Evolutionary conservation across 2,329 filamentous ascomycete genomes (phyloP), one percentile per base, ranked within the genome.

Genomic region (Penicillium glabrum): DNA sequence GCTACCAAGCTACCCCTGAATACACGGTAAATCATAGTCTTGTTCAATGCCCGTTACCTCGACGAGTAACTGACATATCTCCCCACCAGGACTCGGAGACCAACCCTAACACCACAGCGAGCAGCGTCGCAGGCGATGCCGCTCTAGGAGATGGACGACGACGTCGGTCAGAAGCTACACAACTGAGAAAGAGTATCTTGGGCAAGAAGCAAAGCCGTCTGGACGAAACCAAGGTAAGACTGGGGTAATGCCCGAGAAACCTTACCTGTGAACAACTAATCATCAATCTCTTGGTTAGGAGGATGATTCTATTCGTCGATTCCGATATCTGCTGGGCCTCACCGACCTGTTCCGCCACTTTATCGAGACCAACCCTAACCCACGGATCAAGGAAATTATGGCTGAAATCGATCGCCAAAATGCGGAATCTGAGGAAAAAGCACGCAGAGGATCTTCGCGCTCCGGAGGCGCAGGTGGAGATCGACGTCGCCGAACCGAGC

Each of bases 321-420:
- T 99, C 74, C 88, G 92, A 62, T 99, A 99, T 73, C 84, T 99
- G 1, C 84, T 99, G 14, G 96, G 96, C 26, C 82, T 99, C 51
- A 99, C 95, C 16, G 95, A 99, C 70, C 82, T 99, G 21, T 99
- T 99, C 80, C 91, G 96, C 63, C 95, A 99, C 77, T 99, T 99
- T 75, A 99, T 99, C 77, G 93, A 98, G 72, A 91, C 92, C 9
- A 99, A 97, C 71, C 93, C 93, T 5, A 93, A 99, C 70, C 93
- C 95, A 16, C 91, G 90, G 67, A 95, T 98, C 69, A 90, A 93
- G 67, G 90, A 96, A 57, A 91, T 97, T 66, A 95, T 98, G 83
- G 84, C 85, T 50, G 91, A 97, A 75, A 97, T 98, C 69, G 95
- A 99, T 75, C 88, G 91, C 46, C 93, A 96, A 72, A 96, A 98